phyloP scores from a whole-genome alignment of 2,329 filamentous ascomycete genomes.

The Diaporthe vaccinii region DNA sequence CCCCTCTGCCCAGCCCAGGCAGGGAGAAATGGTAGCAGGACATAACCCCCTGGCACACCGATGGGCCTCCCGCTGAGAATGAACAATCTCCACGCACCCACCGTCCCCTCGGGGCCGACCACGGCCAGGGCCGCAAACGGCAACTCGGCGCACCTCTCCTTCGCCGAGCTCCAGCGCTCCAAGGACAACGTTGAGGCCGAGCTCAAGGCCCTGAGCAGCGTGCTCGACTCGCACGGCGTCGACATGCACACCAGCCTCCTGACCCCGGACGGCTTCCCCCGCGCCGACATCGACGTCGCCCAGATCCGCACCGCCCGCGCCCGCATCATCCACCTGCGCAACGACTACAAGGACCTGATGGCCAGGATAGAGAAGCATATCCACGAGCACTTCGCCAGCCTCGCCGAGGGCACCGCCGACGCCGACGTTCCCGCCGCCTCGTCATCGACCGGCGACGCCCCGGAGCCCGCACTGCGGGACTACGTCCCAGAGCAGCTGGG shows the following conservation, averaged over 20 bases:
- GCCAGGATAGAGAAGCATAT: slow-evolving; percentile 83
- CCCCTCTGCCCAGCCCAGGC: not conserved
- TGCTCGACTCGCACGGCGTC: slow-evolving; percentile 93
- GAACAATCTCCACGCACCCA: slow-evolving; percentile 71
- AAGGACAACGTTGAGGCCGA: slow-evolving; percentile 90
- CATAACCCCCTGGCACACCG: slow-evolving; percentile 24
- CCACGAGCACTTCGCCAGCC: slow-evolving; percentile 89
- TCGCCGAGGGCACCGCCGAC: slow-evolving; percentile 59
- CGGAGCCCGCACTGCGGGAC: slow-evolving; percentile 47
- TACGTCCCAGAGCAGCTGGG: slow-evolving; percentile 52
- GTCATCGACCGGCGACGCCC: slow-evolving; percentile 42
- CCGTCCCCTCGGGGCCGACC: slow-evolving; percentile 80
- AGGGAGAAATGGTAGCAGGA: slow-evolving; percentile 36
- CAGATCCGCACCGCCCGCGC: slow-evolving; percentile 96
- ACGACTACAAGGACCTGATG: slow-evolving; percentile 96
- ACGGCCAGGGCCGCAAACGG: slow-evolving; percentile 73
- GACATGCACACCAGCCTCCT: slow-evolving; percentile 91
- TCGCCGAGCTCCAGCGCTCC: slow-evolving; percentile 84
- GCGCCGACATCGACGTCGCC: slow-evolving; percentile 93
- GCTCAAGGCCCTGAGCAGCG: slow-evolving; percentile 84
- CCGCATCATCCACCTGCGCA: slow-evolving; percentile 88
- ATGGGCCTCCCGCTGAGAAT: slow-evolving; percentile 59
- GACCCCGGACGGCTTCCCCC: slow-evolving; percentile 91
- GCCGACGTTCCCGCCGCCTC: slow-evolving; percentile 53
- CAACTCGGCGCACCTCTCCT: slow-evolving; percentile 73